Conservation (phyloP, 2,329 filamentous ascomycete genomes). For the Colletotrichum sp. region DNA sequence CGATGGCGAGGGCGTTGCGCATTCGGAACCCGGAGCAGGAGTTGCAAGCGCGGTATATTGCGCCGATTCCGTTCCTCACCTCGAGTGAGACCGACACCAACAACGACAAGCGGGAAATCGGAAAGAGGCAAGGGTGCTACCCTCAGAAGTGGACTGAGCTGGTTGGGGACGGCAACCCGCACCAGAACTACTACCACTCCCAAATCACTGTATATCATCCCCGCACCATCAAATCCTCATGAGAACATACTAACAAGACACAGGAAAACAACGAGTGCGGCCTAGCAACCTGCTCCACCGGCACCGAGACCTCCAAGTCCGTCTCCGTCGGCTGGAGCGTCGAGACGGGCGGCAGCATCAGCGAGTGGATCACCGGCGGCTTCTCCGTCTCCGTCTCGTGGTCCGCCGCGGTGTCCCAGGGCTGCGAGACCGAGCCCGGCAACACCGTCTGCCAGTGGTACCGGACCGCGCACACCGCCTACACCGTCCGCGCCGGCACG, state of each 20-base stretch:
- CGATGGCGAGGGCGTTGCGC: neutral
- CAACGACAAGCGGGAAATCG: accelerated
- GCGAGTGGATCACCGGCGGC: neutral
- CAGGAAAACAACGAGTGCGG: neutral
- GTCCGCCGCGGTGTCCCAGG: neutral
- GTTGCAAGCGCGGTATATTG: neutral
- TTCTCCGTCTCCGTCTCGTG: neutral
- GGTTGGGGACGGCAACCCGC: neutral
- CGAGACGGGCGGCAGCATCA: neutral
- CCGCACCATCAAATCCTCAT: accelerated
- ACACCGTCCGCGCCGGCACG: neutral
- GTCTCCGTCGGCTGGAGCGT: neutral
- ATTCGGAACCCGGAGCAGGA: neutral
- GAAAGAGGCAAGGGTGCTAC: neutral
- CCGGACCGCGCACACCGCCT: neutral
- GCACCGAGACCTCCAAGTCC: neutral
- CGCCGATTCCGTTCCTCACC: neutral
- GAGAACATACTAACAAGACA: accelerated
- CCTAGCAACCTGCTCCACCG: neutral
- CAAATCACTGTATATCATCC: neutral
- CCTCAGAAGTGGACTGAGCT: neutral
- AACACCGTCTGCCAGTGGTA: neutral
- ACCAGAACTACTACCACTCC: neutral
- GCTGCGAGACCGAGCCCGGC: neutral
- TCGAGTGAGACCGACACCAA: neutral